phyloP scores from a whole-genome alignment of 164 flowering plant genomes.

The Protea cynaroides region DNA sequence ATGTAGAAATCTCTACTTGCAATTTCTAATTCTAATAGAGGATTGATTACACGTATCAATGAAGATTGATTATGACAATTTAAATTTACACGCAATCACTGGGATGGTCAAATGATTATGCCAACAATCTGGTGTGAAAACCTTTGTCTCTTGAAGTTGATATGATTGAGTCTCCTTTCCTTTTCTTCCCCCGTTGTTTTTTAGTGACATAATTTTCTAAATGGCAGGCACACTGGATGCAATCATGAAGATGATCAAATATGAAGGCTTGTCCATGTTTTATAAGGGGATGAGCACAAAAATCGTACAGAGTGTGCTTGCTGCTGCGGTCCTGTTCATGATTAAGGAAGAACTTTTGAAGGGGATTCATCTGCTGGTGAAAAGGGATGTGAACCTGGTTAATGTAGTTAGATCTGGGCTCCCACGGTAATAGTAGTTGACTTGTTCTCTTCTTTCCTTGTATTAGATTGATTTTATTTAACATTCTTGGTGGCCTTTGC shows the following conservation, averaged over 20 bases:
- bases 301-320: slow-evolving; percentile 90
- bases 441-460: not conserved
- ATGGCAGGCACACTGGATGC: slow-evolving; percentile 76
- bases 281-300: slow-evolving; percentile 94
- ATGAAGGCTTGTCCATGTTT: slow-evolving; percentile 71
- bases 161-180: no score
- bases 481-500: slow-evolving; percentile 6
- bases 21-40: not conserved
- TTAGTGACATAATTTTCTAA: not conserved
- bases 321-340: slow-evolving; percentile 88
- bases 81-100: not conserved
- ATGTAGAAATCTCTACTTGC: not conserved
- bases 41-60: not conserved
- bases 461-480: not conserved
- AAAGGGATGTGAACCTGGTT: slow-evolving; percentile 19
- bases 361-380: slow-evolving; percentile 45
- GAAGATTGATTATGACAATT: not conserved
- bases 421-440: slow-evolving; percentile 11
- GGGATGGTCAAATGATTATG: not conserved
- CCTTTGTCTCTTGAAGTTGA: not conserved
- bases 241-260: slow-evolving; percentile 63
- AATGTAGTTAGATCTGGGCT: slow-evolving; percentile 26
- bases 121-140: not conserved
- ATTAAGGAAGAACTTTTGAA: slow-evolving; percentile 85
- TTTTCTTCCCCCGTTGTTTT: no score